Evolutionary conservation across 495 filamentous ascomycete species (phyloP), one percentile per base, ranked within the genome.

Genomic region (Rostrohypoxylon terebratum): DNA sequence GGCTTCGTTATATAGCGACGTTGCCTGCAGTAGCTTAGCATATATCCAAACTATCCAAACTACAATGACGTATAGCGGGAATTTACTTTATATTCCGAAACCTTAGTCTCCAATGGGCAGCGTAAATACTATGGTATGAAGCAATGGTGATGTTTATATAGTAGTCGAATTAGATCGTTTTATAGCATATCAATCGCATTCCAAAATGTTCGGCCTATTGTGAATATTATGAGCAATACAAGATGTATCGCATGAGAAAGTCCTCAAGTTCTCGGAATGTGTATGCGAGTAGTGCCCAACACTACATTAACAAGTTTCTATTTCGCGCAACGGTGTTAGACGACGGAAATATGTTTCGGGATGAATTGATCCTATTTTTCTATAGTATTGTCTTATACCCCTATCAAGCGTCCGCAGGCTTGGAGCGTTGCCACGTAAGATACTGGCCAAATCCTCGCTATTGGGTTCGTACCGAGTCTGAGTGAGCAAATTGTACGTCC

Each of bases 11-110:
- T 57, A 38, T 28, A 28, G 21, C 5, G 21, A 23, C 13, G 48
- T 53, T 53, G 48, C 53, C 53, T 57, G 53, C 53, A 57, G 53
- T 36, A 57, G 48, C 48, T 53, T 25, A 57, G 33, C n/a, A 38
- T n/a, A 57, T 38, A 38, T 25, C 14, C n/a, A n/a, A n/a, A n/a
- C n/a, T n/a, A n/a, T n/a, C n/a, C n/a, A n/a, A 31, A 31, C 20
- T 18, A 34, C n/a, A 18, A 57, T 57, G 53, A 57, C 53, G 53
- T 57, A 57, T 38, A n/a, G 33, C n/a, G 33, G 31, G 10, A 57
- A 11, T 38, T 31, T 11, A 5, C 21, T 9, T 28, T 53, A 13
- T 20, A 23, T 53, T 31, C 10, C 5, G 48, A n/a, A 42, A 14
- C 38, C 14, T 38, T 38, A 38, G 34, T 44, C 13, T 44, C 42